Percentiles rank a stretch among this genome's conserved stretches.
Conservation (phyloP, 148 eudicot species). For the Pharnaceum exiguum region DNA sequence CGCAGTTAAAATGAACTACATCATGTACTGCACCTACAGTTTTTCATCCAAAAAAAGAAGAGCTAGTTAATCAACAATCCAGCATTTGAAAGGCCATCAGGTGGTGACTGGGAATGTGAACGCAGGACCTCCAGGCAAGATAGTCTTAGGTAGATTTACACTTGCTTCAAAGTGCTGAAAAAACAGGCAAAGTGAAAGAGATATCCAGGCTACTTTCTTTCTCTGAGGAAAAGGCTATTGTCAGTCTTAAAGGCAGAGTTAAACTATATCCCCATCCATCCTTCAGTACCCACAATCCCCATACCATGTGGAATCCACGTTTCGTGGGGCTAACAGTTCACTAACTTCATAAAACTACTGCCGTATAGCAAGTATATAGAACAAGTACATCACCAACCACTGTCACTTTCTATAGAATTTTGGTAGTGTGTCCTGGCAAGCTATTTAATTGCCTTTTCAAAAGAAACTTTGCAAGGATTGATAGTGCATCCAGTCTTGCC, state of each 20-base stretch:
- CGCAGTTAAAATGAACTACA: background rate
- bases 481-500: too few species aligned
- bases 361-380: background rate
- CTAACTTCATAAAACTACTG: background rate
- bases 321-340: slow-evolving; percentile 9
- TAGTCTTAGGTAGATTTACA: background rate
- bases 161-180: background rate
- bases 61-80: too few species aligned
- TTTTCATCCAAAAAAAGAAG: too few species aligned
- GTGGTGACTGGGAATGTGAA: too few species aligned
- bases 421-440: background rate
- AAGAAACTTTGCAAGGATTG: slow-evolving; percentile 11
- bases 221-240: background rate
- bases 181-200: background rate
- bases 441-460: too few species aligned
- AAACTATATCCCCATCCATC: slow-evolving; percentile 2
- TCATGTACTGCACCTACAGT: background rate
- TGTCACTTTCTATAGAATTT: slow-evolving; percentile 1
- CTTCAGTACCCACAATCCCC: slow-evolving; percentile 3
- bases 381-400: background rate
- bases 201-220: background rate
- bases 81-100: too few species aligned
- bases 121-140: background rate
- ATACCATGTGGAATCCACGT: slow-evolving; percentile 19
- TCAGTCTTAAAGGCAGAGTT: slow-evolving; percentile 12